Conservation (phyloP, 2,329 filamentous ascomycete genomes). For the Periconia macrospinosa region DNA sequence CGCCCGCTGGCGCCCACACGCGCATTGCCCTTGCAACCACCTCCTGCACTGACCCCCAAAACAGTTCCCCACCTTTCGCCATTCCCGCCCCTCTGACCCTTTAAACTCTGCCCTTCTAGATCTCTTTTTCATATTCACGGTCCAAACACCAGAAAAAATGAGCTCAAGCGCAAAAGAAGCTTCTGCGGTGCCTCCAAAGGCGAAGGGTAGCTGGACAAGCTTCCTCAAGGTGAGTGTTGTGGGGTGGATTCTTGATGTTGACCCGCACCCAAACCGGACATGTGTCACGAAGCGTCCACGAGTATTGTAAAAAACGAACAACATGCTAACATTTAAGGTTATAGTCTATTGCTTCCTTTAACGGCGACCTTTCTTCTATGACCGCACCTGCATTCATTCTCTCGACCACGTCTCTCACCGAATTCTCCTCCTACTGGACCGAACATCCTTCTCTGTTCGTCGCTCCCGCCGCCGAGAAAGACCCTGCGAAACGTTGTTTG, state of each 20-base stretch:
- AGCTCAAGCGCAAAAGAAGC: constrained; percentile 43
- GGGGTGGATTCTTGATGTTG: background rate
- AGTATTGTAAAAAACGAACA: background rate
- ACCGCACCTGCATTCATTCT: constrained; percentile 61
- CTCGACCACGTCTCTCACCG: constrained; percentile 57
- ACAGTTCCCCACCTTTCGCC: background rate
- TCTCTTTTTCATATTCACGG: background rate
- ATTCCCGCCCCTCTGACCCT: background rate
- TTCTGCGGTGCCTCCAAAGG: constrained; percentile 49
- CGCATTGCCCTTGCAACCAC: background rate
- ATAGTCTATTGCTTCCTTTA: constrained; percentile 57
- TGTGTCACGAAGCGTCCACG: background rate
- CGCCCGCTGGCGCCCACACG: background rate
- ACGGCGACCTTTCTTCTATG: constrained; percentile 59
- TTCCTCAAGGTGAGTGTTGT: constrained; percentile 49
- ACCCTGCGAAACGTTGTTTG: constrained; percentile 79
- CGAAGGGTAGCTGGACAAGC: constrained; percentile 53
- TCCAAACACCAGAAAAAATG: constrained; percentile 7
- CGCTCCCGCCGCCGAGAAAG: constrained; percentile 76
- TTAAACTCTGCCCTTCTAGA: background rate
- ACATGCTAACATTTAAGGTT: constrained; percentile 3
- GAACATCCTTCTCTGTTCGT: constrained; percentile 68
- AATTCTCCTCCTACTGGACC: constrained; percentile 62
- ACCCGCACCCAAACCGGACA: background rate
- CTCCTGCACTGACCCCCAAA: background rate